Percentiles rank a stretch among this genome's conserved stretches.
phyloP scores from a whole-genome alignment of 768 basidiomycete species.

The Suillus variegatus region DNA sequence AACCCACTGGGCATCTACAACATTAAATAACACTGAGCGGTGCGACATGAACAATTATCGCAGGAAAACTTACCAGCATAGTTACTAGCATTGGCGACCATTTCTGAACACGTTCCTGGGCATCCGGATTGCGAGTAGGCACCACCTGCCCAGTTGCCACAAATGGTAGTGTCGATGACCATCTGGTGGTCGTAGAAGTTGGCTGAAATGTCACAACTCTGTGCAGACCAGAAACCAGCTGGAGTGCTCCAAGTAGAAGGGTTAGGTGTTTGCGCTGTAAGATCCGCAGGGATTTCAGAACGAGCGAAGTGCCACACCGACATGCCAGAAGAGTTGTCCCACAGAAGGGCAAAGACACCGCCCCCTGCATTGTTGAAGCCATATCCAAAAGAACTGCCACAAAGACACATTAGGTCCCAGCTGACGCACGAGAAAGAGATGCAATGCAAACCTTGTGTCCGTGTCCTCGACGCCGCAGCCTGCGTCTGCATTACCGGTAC shows the following conservation, averaged over 20 bases:
- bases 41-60: neutral
- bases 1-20: constrained; percentile 54
- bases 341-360: constrained; percentile 59
- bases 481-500: constrained; percentile 38
- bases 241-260: constrained; percentile 55
- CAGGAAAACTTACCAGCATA: constrained; percentile 42
- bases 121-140: constrained; percentile 34
- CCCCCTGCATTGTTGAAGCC: constrained; percentile 39
- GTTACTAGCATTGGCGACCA: constrained; percentile 57
- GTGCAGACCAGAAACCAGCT: constrained; percentile 50
- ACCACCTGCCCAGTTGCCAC: constrained; percentile 31
- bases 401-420: constrained; percentile 36
- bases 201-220: constrained; percentile 46
- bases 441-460: constrained; percentile 18
- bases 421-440: constrained; percentile 15
- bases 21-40: constrained; percentile 1
- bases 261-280: constrained; percentile 44
- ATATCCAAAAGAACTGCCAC: constrained; percentile 39
- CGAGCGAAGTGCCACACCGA: constrained; percentile 59
- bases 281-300: constrained; percentile 51
- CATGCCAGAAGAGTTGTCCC: constrained; percentile 49
- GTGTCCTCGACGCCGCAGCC: constrained; percentile 54
- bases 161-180: constrained; percentile 40
- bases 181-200: constrained; percentile 58
- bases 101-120: constrained; percentile 45